A percentile compares a stretch with the other conserved stretches of the same genome.
phyloP scores from a whole-genome alignment of 495 filamentous ascomycete genomes.

The Aspergillus panamensis region DNA sequence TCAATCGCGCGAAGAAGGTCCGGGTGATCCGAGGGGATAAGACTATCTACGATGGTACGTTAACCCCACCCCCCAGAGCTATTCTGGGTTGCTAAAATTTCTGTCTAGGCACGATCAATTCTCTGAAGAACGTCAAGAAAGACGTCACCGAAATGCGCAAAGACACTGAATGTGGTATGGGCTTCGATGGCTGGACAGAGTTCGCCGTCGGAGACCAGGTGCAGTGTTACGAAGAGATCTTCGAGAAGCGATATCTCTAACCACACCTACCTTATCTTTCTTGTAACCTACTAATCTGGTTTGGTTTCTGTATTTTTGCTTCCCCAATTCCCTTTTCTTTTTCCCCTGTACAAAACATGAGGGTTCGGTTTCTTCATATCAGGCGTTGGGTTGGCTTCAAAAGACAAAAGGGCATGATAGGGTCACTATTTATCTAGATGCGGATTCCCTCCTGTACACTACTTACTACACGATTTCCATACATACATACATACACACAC shows the following conservation, averaged over 20 bases:
- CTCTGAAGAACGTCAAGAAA: slow-evolving; percentile 89
- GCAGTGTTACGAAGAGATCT: slow-evolving; percentile 77
- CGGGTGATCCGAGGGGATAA: slow-evolving; percentile 67
- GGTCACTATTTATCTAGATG: no score
- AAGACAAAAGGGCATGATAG: no score
- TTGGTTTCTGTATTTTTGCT: neutral
- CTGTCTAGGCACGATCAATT: slow-evolving; percentile 62
- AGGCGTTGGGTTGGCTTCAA: no score
- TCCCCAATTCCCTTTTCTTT: neutral
- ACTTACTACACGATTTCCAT: no score
- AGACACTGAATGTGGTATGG: slow-evolving; percentile 87
- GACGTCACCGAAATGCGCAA: slow-evolving; percentile 85
- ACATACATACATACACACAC: no score
- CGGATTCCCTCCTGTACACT: no score
- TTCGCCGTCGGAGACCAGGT: slow-evolving; percentile 80
- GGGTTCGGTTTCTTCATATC: no score
- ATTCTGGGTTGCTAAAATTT: neutral
- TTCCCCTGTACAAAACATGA: neutral
- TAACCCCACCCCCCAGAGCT: no score
- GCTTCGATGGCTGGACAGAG: slow-evolving; percentile 72
- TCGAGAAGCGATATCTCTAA: slow-evolving; percentile 60
- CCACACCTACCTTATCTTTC: slow-evolving; percentile 11
- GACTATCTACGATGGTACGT: slow-evolving; percentile 75
- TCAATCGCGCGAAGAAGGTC: slow-evolving; percentile 60
- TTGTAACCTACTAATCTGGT: slow-evolving; percentile 11